phyloP scores from a whole-genome alignment of 2,329 filamentous ascomycete genomes.

The Fusarium pseudograminearum region DNA sequence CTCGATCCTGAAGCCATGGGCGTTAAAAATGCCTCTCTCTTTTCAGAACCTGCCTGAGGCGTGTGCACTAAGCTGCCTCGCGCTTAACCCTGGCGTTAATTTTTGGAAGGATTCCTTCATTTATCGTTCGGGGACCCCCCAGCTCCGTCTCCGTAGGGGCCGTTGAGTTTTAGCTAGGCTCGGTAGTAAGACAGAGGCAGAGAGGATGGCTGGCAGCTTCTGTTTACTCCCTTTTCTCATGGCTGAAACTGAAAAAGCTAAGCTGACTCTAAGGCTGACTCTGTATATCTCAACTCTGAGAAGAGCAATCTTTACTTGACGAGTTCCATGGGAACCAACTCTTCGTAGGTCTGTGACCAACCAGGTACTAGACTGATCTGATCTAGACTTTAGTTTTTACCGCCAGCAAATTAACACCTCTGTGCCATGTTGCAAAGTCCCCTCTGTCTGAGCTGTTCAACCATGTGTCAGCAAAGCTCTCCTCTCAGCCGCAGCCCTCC shows the following conservation, averaged over 20 bases:
- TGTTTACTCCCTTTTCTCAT: neutral
- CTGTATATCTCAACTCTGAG: neutral
- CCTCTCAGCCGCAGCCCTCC: conserved; percentile 46
- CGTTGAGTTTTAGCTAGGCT: conserved; percentile 17
- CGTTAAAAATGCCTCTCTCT: conserved; percentile 29
- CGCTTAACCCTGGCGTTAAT: conserved; percentile 37
- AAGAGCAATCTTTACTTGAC: neutral
- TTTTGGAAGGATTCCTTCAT: conserved; percentile 17
- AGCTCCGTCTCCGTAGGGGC: conserved; percentile 3
- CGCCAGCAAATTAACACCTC: conserved; percentile 5
- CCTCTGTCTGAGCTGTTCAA: conserved; percentile 21
- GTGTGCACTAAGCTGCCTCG: conserved; percentile 36
- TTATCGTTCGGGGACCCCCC: neutral
- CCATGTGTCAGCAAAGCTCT: conserved; percentile 37
- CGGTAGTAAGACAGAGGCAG: neutral
- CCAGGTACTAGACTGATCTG: neutral
- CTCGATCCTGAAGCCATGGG: conserved; percentile 4
- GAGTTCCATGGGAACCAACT: neutral
- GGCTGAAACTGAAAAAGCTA: conserved; percentile 18
- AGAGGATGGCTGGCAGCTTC: neutral
- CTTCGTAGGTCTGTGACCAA: neutral
- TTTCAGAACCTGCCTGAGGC: conserved; percentile 3
- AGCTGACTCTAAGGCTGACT: conserved; percentile 11
- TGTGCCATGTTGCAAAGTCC: conserved; percentile 25
- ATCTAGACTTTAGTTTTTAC: neutral